These are phyloP conservation scores for Hypoxylon crocopeplum DNA, from an alignment of 495 filamentous ascomycete genomes.

Conservation along the genomic window DNA sequence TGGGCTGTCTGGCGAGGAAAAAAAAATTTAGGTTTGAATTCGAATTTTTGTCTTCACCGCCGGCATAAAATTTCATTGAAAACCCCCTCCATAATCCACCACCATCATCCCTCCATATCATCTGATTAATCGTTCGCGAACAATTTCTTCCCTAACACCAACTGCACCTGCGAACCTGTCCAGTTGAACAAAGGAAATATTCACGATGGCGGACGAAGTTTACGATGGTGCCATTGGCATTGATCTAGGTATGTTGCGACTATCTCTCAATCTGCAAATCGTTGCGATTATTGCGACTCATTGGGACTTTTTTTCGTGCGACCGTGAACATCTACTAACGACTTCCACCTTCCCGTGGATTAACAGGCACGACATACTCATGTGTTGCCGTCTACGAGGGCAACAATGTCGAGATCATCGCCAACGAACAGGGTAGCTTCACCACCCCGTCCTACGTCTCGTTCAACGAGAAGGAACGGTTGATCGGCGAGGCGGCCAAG, in stretches of 20 bases:
- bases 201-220: conserved; percentile 88
- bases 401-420: conserved; percentile 99
- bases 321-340: conserved; percentile 13
- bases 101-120: conserved; percentile 3
- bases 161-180: conserved; percentile 11
- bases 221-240: conserved; percentile 99
- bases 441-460: conserved; percentile 98
- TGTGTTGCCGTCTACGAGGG: conserved; percentile 99
- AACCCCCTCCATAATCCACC: conserved; percentile 22
- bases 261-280: not conserved
- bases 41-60: conserved; percentile 30
- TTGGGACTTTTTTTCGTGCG: conserved; percentile 12
- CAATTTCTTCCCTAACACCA: conserved; percentile 17
- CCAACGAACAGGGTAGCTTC: conserved; percentile 99
- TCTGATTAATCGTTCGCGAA: conserved; percentile 19
- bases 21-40: conserved; percentile 28
- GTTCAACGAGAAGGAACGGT: conserved; percentile 97
- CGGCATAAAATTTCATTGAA: conserved; percentile 36
- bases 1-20: conserved; percentile 19
- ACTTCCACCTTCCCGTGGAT: conserved; percentile 22
- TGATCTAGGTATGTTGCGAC: conserved; percentile 81
- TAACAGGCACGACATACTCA: conserved; percentile 94
- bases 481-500: conserved; percentile 99
- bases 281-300: too few species aligned
- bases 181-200: conserved; percentile 23